phyloP scores from a whole-genome alignment of 306 rosid genomes.

The Fagus crenata region DNA sequence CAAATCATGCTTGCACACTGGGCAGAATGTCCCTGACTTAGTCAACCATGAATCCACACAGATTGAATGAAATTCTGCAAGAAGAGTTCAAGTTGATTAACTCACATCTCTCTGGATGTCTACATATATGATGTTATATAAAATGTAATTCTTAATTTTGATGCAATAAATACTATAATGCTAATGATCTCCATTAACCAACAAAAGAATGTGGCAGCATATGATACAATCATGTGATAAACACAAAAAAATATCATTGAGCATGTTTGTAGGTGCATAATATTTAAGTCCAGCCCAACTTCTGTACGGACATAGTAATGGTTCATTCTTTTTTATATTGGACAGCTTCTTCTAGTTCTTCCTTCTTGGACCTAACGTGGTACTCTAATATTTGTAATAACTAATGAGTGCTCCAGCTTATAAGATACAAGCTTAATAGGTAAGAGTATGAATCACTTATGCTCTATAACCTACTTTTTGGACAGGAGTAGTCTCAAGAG shows the following conservation, averaged over 20 bases:
- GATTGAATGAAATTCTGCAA: slow-evolving; percentile 45
- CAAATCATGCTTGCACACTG: slow-evolving; percentile 45
- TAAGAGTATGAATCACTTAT: background rate
- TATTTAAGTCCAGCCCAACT: background rate
- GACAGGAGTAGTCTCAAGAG: background rate
- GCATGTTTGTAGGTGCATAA: background rate
- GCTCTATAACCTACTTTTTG: background rate
- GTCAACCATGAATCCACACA: slow-evolving; percentile 45
- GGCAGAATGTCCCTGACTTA: slow-evolving; percentile 45
- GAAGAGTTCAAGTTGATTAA: slow-evolving; percentile 17
- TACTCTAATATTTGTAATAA: background rate
- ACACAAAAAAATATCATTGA: background rate
- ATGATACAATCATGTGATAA: background rate
- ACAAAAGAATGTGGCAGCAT: background rate
- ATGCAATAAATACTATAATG: background rate
- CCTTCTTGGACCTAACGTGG: background rate
- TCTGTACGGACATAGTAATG: background rate
- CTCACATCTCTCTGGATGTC: background rate
- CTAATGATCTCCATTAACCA: background rate
- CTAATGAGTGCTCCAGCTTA: background rate
- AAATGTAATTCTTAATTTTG: background rate
- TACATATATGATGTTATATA: background rate
- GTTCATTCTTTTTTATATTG: background rate
- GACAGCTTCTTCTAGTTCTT: slow-evolving; percentile 3
- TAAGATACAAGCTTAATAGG: background rate